Percentiles rank a stretch among this genome's conserved stretches.
These are phyloP conservation scores for Boletus rubroflammeus DNA, from an alignment of 768 basidiomycete genomes.

Conservation along the genomic window DNA sequence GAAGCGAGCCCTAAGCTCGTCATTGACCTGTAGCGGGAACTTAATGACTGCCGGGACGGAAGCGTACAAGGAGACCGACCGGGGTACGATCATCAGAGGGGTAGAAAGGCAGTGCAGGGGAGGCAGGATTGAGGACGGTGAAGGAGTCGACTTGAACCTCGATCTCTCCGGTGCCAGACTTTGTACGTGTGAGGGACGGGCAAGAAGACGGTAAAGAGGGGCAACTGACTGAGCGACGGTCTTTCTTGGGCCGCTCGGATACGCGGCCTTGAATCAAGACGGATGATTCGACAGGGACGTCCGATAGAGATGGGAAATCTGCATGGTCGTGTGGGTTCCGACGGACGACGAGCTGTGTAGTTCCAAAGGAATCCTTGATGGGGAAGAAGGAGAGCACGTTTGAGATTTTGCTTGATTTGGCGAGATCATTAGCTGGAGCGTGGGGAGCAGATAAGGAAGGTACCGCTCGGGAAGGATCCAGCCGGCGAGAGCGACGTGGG, in stretches of 20 bases:
- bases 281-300: slow-evolving; percentile 72
- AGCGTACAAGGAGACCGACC: slow-evolving; percentile 43
- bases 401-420: slow-evolving; percentile 55
- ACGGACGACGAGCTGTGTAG: slow-evolving; percentile 72
- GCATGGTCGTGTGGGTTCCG: slow-evolving; percentile 32
- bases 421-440: slow-evolving; percentile 33
- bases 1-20: slow-evolving; percentile 80
- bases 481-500: slow-evolving; percentile 68
- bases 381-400: slow-evolving; percentile 81
- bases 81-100: slow-evolving; percentile 74
- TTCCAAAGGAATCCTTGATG: slow-evolving; percentile 74
- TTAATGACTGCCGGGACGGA: neutral
- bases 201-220: neutral
- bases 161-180: slow-evolving; percentile 69
- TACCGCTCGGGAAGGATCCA: slow-evolving; percentile 84
- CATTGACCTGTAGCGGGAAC: slow-evolving; percentile 57
- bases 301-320: slow-evolving; percentile 45
- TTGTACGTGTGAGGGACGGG: slow-evolving; percentile 7
- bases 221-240: slow-evolving; percentile 55
- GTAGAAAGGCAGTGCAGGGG: slow-evolving; percentile 70
- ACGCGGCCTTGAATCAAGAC: slow-evolving; percentile 75
- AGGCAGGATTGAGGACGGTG: slow-evolving; percentile 78
- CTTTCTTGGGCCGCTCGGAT: slow-evolving; percentile 55
- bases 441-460: slow-evolving; percentile 33
- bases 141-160: slow-evolving; percentile 74